Evolutionary conservation across 2,329 filamentous ascomycete species (phyloP).

Genomic region (Penicillium sp.): DNA sequence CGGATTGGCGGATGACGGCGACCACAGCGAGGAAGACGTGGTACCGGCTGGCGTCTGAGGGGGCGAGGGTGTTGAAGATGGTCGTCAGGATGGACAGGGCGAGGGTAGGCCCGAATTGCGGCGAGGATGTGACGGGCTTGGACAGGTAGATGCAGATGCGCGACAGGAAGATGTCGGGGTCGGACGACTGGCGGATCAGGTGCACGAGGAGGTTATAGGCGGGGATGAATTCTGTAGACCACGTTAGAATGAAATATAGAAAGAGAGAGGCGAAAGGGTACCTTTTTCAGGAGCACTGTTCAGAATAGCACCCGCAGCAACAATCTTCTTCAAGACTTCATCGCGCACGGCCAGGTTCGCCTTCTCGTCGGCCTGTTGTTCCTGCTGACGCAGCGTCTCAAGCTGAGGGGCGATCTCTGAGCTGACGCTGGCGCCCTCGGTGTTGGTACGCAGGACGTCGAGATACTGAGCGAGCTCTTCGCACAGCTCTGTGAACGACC

Average conservation of each 20-base stretch:
- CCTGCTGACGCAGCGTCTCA: slow-evolving; percentile 50
- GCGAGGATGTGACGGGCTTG: slow-evolving; percentile 80
- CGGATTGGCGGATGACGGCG: slow-evolving; percentile 70
- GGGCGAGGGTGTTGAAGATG: slow-evolving; percentile 88
- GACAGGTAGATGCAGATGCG: slow-evolving; percentile 85
- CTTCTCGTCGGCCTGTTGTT: slow-evolving; percentile 50
- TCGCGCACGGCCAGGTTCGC: slow-evolving; percentile 62
- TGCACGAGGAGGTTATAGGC: slow-evolving; percentile 97
- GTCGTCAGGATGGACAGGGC: slow-evolving; percentile 89
- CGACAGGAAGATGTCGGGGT: slow-evolving; percentile 80
- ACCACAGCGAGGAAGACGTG: slow-evolving; percentile 88
- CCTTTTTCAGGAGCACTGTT: slow-evolving; percentile 87
- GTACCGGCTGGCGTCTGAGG: slow-evolving; percentile 74
- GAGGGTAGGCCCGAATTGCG: slow-evolving; percentile 76
- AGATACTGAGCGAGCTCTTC: slow-evolving; percentile 94
- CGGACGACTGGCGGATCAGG: slow-evolving; percentile 80
- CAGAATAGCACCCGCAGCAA: slow-evolving; percentile 71
- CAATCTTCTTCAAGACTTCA: slow-evolving; percentile 84
- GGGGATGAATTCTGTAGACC: slow-evolving; percentile 71
- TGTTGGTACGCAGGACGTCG: slow-evolving; percentile 69
- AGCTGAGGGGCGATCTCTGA: slow-evolving; percentile 68
- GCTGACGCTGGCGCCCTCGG: slow-evolving; percentile 51
- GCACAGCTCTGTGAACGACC: slow-evolving; percentile 85
- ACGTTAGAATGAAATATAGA: slow-evolving; percentile 1
- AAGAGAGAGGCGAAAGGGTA: slow-evolving; percentile 23